phyloP scores from a whole-genome alignment of 768 basidiomycete genomes.

The Tricholoma bakamatsutake region DNA sequence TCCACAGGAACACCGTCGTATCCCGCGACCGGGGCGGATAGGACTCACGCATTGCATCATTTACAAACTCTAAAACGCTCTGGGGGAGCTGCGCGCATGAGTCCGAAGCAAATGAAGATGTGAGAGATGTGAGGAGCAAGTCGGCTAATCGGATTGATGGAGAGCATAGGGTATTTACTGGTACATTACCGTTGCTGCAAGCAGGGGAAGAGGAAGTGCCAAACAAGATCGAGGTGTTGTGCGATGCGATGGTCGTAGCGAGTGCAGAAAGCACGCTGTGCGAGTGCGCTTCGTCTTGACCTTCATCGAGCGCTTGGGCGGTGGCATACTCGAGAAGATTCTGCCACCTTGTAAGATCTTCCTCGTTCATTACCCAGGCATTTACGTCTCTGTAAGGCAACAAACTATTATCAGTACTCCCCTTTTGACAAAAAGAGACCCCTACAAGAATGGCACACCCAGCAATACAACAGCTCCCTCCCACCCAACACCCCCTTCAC shows the following conservation, averaged over 20 bases:
- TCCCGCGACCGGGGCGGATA: conserved; percentile 63
- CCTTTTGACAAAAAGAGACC: conserved; percentile 8
- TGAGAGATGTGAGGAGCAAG: conserved; percentile 49
- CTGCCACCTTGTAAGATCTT: conserved; percentile 59
- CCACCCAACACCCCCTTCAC: conserved; percentile 30
- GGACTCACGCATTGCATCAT: conserved; percentile 49
- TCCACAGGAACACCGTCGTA: conserved; percentile 53
- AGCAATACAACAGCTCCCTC: conserved; percentile 50
- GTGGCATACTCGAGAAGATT: conserved; percentile 44
- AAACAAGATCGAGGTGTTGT: conserved; percentile 4
- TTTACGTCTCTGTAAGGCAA: conserved; percentile 27
- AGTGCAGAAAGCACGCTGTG: conserved; percentile 50
- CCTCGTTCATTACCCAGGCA: conserved; percentile 47
- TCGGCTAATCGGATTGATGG: conserved; percentile 56
- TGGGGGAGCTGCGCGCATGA: conserved; percentile 40
- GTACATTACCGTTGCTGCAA: conserved; percentile 3
- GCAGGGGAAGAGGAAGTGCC: neutral
- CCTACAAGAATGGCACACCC: conserved; percentile 55
- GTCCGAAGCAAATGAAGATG: conserved; percentile 30
- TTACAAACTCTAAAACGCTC: conserved; percentile 51
- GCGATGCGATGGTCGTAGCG: conserved; percentile 33
- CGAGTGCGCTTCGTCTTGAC: conserved; percentile 34
- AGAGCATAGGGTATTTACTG: conserved; percentile 31
- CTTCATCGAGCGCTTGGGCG: conserved; percentile 55
- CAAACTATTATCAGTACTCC: conserved; percentile 4